Percentiles rank a stretch among this genome's conserved stretches.
These are phyloP conservation scores for Penicillium diatomitis DNA, from an alignment of 495 filamentous ascomycete species.

Conservation along the genomic window DNA sequence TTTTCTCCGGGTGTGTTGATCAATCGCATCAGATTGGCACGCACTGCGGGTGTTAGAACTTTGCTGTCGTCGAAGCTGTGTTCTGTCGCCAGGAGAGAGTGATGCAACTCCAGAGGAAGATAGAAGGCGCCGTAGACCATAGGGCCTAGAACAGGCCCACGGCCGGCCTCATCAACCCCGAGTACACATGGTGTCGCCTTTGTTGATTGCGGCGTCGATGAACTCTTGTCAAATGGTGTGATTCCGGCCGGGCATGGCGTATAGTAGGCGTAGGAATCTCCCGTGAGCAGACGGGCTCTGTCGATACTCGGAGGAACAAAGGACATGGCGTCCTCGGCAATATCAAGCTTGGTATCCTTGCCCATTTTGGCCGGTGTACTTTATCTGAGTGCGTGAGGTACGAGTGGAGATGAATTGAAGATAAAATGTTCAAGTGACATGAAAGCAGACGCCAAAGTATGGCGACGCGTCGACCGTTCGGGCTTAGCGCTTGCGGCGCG, in stretches of 20 bases:
- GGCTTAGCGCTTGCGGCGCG: conserved; percentile 31
- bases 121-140: conserved; percentile 97
- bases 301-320: conserved; percentile 79
- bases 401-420: background rate
- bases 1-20: conserved; percentile 59
- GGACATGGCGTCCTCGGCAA: conserved; percentile 13
- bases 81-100: conserved; percentile 59
- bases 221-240: conserved; percentile 26
- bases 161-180: conserved; percentile 91
- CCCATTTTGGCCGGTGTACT: background rate
- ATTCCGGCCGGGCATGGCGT: conserved; percentile 55
- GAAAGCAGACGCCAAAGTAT: conserved; percentile 3
- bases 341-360: background rate
- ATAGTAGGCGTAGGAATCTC: conserved; percentile 77
- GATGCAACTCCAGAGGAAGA: conserved; percentile 58
- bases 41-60: conserved; percentile 63
- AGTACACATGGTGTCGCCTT: conserved; percentile 52
- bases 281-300: conserved; percentile 49
- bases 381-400: background rate
- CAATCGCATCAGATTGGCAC: conserved; percentile 63
- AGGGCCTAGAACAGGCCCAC: conserved; percentile 88
- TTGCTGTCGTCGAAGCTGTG: conserved; percentile 93
- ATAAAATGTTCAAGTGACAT: background rate
- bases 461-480: conserved; percentile 34
- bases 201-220: conserved; percentile 3